Evolutionary conservation across 2,329 filamentous ascomycete species (phyloP).

Genomic region (Fusarium luffae): DNA sequence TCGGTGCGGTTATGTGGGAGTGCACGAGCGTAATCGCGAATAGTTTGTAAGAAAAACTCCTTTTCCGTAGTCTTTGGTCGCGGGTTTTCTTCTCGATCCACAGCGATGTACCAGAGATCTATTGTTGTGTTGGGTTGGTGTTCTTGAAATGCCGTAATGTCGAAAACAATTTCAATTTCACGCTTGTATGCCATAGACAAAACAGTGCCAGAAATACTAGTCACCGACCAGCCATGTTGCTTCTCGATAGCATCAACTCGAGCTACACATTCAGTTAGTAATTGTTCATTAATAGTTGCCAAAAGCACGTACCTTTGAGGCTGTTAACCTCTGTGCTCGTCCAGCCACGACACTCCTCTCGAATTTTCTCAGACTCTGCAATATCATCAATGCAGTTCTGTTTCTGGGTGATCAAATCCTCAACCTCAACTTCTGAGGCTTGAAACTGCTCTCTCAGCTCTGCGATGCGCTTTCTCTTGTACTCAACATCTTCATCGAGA

Average conservation of each 20-base stretch:
- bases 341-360: conserved; percentile 92
- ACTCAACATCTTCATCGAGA: conserved; percentile 74
- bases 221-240: conserved; percentile 77
- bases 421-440: conserved; percentile 73
- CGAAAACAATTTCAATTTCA: conserved; percentile 79
- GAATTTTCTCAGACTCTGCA: conserved; percentile 80
- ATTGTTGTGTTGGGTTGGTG: conserved; percentile 64
- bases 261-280: conserved; percentile 61
- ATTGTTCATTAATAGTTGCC: background rate
- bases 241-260: conserved; percentile 74
- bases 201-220: conserved; percentile 68
- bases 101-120: conserved; percentile 76
- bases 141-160: conserved; percentile 69
- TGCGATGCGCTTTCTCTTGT: conserved; percentile 74
- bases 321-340: conserved; percentile 81
- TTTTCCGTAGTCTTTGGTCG: conserved; percentile 71
- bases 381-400: conserved; percentile 78
- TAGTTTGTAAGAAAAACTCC: conserved; percentile 79
- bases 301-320: conserved; percentile 72
- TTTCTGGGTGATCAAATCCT: conserved; percentile 73
- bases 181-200: conserved; percentile 80
- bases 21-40: conserved; percentile 73
- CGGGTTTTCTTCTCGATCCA: conserved; percentile 63
- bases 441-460: conserved; percentile 74
- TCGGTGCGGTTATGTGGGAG: conserved; percentile 68